Evolutionary conservation across 257 asterid species (phyloP), one percentile per base, ranked within the genome.

Genomic region (Solanum chmielewskii): DNA sequence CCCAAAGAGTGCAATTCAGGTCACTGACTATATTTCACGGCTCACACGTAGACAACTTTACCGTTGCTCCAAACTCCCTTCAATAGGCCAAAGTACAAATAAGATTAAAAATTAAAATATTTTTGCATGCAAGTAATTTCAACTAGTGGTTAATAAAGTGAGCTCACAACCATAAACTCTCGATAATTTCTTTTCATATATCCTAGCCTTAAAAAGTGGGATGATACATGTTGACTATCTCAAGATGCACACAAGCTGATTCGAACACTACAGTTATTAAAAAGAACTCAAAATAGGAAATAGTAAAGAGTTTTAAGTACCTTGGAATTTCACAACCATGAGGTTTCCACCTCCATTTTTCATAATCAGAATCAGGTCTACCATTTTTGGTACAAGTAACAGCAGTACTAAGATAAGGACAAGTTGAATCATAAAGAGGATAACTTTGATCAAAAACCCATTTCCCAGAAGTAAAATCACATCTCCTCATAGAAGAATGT

Each of bases 271-370:
- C 66, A 20, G 12, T 20, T 56, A 56, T 3, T 20, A 56, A 56
- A 56, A 56, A 56, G 11, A 20, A 56, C 12, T 56, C 11, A 20
- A 56, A 20, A 56, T 56, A 1, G 2, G 25, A 7, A 56, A 56
- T 4, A 52, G 10, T 7, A 41, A 2, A 52, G 2, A 20, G 1
- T 21, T 21, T 64, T 4, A 23, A 27, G 27, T 91, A 95, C 99
- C 98, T 96, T 25, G 98, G 98, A 89, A 96, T 91, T 3, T 94
- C 88, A 85, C 98, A 96, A 86, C 86, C 94, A 62, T 92, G 70
- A 1, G 99, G 98, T 83, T 94, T 92, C 99, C 99, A 96, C 86
- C 89, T 92, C 97, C 96, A 93, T 60, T 94, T 95, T 84, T 96
- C 96, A 87, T 96, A 96, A 89, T 91, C 97, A 52, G 99, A 93